These are phyloP conservation scores for Chytriomyces sp. DNA, from an alignment of 192 early-diverging fungal genomes.

Conservation along the genomic window DNA sequence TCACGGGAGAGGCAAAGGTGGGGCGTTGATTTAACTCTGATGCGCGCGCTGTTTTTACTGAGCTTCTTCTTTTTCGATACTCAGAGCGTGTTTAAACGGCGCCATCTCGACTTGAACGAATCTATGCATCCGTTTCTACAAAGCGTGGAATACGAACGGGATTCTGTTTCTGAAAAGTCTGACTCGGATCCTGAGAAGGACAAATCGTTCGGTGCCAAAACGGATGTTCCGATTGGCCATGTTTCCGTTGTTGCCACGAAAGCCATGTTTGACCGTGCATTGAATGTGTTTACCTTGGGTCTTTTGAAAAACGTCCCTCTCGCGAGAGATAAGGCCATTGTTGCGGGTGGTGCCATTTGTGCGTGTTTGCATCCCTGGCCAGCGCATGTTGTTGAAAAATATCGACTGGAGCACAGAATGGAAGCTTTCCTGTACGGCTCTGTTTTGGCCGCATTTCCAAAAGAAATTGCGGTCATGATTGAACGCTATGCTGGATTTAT, in stretches of 20 bases:
- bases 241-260: constrained; percentile 31
- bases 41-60: neutral
- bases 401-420: constrained; percentile 16
- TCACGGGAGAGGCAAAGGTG: constrained; percentile 11
- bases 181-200: neutral
- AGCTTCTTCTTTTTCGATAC: too few species aligned
- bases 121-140: constrained; percentile 13
- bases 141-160: neutral
- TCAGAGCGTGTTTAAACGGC: constrained; percentile 7
- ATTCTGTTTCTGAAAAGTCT: neutral
- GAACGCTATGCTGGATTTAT: constrained; percentile 12
- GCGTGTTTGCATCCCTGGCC: constrained; percentile 42
- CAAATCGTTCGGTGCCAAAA: neutral
- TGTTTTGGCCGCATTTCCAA: constrained; percentile 22
- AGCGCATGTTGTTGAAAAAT: constrained; percentile 15
- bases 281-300: constrained; percentile 42
- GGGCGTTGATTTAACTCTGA: neutral
- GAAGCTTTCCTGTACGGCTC: neutral
- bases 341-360: constrained; percentile 38
- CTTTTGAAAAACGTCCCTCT: constrained; percentile 21
- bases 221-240: constrained; percentile 20
- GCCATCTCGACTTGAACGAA: constrained; percentile 10
- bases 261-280: constrained; percentile 28
- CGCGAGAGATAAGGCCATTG: constrained; percentile 19
- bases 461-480: constrained; percentile 29